A percentile compares a stretch with the other conserved stretches of the same genome.
phyloP scores from a whole-genome alignment of 2,329 filamentous ascomycete genomes.

The Fusarium equiseti region DNA sequence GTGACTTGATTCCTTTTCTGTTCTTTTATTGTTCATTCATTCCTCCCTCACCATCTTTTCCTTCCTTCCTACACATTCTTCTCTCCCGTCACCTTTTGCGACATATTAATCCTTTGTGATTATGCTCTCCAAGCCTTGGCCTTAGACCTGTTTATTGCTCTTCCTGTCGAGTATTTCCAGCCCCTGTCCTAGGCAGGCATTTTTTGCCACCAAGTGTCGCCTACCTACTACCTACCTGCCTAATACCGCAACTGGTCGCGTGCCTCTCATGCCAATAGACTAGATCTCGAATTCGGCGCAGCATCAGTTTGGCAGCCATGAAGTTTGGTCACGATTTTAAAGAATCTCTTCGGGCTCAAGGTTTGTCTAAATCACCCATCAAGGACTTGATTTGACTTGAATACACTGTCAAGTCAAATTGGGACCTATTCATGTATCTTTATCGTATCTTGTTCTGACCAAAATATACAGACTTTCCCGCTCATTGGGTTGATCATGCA shows the following conservation, averaged over 20 bases:
- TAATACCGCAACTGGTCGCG: slow-evolving; percentile 40
- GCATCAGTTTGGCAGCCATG: slow-evolving; percentile 63
- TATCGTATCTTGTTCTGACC: slow-evolving; percentile 8
- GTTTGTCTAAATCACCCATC: slow-evolving; percentile 46
- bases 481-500: slow-evolving; percentile 77
- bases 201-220: slow-evolving; percentile 19
- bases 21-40: slow-evolving; percentile 8
- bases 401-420: neutral
- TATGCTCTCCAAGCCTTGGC: neutral
- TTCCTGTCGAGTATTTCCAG: slow-evolving; percentile 2
- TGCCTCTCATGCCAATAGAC: slow-evolving; percentile 34
- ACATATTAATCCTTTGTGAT: neutral
- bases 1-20: slow-evolving; percentile 10
- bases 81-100: neutral
- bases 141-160: neutral
- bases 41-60: slow-evolving; percentile 3
- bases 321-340: slow-evolving; percentile 88
- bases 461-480: slow-evolving; percentile 70
- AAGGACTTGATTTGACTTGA: neutral
- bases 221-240: neutral
- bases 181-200: neutral
- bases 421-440: neutral
- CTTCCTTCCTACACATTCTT: neutral
- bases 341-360: slow-evolving; percentile 73
- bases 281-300: slow-evolving; percentile 15